Conservation (phyloP, 345 rosid genomes). For the Zanthoxylum bungeanum region DNA sequence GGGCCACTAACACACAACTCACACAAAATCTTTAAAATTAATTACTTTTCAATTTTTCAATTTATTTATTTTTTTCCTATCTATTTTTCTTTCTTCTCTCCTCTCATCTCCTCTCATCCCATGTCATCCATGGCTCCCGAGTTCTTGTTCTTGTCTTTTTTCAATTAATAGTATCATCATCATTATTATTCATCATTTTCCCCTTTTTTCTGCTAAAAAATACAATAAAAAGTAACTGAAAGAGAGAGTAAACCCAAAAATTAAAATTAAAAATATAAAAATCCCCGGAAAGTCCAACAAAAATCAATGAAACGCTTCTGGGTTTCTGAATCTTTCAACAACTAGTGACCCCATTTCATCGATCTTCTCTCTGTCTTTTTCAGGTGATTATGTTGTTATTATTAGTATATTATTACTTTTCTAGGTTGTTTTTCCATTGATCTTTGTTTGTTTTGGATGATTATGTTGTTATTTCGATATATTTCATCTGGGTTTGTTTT, state of each 20-base stretch:
- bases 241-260: not conserved
- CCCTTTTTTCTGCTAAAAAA: not conserved
- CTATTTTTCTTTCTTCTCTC: too few species aligned
- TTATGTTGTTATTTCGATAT: not conserved
- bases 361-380: conserved; percentile 4
- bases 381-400: not conserved
- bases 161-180: not conserved
- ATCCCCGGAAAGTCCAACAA: not conserved
- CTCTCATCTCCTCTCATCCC: too few species aligned
- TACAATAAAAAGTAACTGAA: conserved; percentile 4
- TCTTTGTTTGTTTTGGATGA: not conserved
- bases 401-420: conserved; percentile 24
- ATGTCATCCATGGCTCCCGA: conserved; percentile 11
- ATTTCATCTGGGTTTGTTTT: conserved; percentile 1
- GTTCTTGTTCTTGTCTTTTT: conserved; percentile 15
- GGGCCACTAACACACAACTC: too few species aligned
- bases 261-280: not conserved
- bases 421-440: not conserved
- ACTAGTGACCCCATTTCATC: not conserved
- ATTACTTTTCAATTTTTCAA: too few species aligned
- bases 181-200: not conserved
- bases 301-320: not conserved
- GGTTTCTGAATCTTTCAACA: conserved; percentile 1
- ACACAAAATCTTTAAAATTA: too few species aligned
- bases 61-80: too few species aligned